Base-by-base conservation (phyloP, 257 asterid genomes). In the Solanum boliviense region DNA sequence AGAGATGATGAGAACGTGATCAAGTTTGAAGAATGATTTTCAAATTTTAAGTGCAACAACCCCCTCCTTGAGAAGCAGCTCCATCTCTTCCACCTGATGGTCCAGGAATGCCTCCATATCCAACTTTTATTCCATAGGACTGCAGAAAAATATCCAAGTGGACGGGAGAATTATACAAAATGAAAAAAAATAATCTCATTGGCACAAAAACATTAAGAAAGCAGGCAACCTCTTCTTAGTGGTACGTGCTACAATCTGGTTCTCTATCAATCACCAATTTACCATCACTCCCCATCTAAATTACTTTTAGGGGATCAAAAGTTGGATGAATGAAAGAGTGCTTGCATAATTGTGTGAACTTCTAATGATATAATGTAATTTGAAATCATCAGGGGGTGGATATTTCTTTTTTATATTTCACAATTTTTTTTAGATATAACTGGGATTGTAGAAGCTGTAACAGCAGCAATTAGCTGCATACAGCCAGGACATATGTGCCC, bases 81-180 rank as follows among this genome's bases (percentile, higher is more conserved):
- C 96, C 98, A 84, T 91, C 97, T 88, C 98, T 92, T 44, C 97
- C 95, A 39, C 97, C 96, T 48, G 98, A 92, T 12, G 98, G 91
- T 85, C 98, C 98, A 0, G 94, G 96, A 68, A 93, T 91, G 71
- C 98, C 97, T 72, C 96, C 97, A 31, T 94, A 93, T 46, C 99
- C 99, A 60, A 97, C 95, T 93, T 96, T 95, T 76, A 97, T 97
- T 58, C 99, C 99, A 71, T 93, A 91, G 5, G 99, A 96, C 98
- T 97, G 96, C 91, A 88, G 25, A 58, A 62, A 81, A 60, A 34
- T 31, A 65, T 34, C 21, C 58, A 32, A 75, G 34, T 35, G 35
- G 18, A 39, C 27, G 8, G 35, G 48, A 25, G 23, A 39, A 46
- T 81, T 44, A 81, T 29, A 29, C 35, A 44, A 0, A 2, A 44